Evolutionary conservation across 2,329 filamentous ascomycete species (phyloP).

Genomic region (Penicillium rolfsii): DNA sequence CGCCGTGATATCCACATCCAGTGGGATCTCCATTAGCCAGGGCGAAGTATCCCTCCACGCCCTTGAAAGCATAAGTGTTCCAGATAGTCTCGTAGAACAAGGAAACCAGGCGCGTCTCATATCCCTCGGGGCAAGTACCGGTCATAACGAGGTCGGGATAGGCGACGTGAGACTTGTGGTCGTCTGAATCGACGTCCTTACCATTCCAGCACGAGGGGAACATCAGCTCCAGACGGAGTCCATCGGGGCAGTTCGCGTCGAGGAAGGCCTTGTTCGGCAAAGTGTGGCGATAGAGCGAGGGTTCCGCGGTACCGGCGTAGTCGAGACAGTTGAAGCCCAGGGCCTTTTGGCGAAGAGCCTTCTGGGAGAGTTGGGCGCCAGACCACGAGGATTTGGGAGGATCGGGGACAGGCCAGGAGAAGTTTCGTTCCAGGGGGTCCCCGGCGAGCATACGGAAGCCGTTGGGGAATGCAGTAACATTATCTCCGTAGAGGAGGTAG

Average conservation of each 20-base stretch:
- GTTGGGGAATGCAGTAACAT: constrained; percentile 72
- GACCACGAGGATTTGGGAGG: constrained; percentile 73
- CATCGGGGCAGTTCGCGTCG: constrained; percentile 79
- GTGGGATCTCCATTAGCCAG: constrained; percentile 77
- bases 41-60: constrained; percentile 69
- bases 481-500: constrained; percentile 74
- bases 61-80: constrained; percentile 68
- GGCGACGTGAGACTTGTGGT: constrained; percentile 69
- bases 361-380: constrained; percentile 67
- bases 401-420: constrained; percentile 68
- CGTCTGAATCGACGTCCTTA: constrained; percentile 56
- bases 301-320: constrained; percentile 69
- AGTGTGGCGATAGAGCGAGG: constrained; percentile 77
- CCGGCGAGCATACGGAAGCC: constrained; percentile 84
- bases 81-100: constrained; percentile 88
- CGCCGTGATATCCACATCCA: constrained; percentile 75
- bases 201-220: constrained; percentile 92
- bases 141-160: constrained; percentile 78
- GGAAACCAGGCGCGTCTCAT: constrained; percentile 68
- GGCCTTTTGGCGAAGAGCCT: constrained; percentile 74
- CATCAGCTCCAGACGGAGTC: constrained; percentile 79
- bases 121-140: constrained; percentile 73
- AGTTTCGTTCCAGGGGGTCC: constrained; percentile 68
- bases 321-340: constrained; percentile 95
- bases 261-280: constrained; percentile 78